Conservation (phyloP, 306 rosid genomes). For the Fragaria ananassa region DNA sequence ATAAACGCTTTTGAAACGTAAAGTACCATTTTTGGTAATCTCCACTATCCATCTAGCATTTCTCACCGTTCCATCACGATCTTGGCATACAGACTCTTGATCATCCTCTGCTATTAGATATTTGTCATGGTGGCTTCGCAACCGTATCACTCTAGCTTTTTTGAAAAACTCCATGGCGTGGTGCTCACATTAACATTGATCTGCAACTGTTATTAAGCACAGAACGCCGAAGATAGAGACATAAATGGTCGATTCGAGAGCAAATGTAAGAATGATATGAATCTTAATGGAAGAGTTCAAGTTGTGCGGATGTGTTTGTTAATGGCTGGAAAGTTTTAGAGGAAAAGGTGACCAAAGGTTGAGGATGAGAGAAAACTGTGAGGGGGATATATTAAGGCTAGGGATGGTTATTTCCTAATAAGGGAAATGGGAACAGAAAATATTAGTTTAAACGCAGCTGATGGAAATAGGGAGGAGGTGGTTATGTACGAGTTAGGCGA, state of each 20-base stretch:
- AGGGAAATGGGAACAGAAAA: neutral
- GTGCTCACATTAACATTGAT: neutral
- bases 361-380: constrained; percentile 2
- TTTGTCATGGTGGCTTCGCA: constrained; percentile 78
- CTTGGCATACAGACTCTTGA: constrained; percentile 61
- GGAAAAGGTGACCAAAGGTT: constrained; percentile 5
- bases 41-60: constrained; percentile 83
- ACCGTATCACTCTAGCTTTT: constrained; percentile 59
- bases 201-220: neutral
- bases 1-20: constrained; percentile 67
- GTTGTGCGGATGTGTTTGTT: constrained; percentile 3
- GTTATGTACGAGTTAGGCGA: neutral
- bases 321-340: neutral
- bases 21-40: constrained; percentile 20
- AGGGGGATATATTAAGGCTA: constrained; percentile 2
- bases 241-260: neutral
- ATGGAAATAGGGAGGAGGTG: neutral
- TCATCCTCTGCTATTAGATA: constrained; percentile 70
- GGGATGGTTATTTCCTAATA: neutral
- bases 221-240: neutral
- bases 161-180: constrained; percentile 80
- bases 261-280: neutral
- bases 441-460: neutral
- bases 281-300: neutral
- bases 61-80: constrained; percentile 53